Base-by-base conservation (phyloP, 257 asterid genomes). In the Fraxinus anomala region DNA sequence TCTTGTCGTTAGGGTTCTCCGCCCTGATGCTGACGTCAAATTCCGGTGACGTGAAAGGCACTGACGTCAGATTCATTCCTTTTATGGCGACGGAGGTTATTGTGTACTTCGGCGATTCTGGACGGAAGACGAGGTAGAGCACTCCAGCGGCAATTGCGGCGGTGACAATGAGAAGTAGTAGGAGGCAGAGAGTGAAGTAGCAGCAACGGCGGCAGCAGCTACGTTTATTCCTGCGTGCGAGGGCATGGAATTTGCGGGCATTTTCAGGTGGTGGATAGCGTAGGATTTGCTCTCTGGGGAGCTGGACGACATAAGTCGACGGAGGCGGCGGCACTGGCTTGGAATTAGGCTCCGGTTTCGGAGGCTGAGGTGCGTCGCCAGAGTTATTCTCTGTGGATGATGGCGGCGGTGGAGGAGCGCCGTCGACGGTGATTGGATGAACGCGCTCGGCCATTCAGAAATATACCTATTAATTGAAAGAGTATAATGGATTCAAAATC, bases 61-160 rank as follows among this genome's bases (percentile, higher is more conserved):
- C 49, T 6, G 97, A 88, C 59, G 93, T 89, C 72, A 87, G 74
- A 70, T 89, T 86, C 85, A 94, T 73, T 2, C 93, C 90, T 56
- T 76, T 76, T 73, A 91, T 59, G 1, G 91, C 76, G 72, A 93
- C 47, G 8, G 42, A 56, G 4, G 91, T 76, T 37, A 95, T 85
- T 1, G 88, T 8, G 78, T 90, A 92, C 16, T 83, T 81, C 0
- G 96, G 98, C 0, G 97, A 65, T 80, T 84, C 87, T 74, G 96
- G 96, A 0, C 93, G 82, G 89, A 88, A 86, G 16, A 88, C 90
- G 74, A 89, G 91, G 90, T 86, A 93, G 54, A 95, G 81, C 6
- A 86, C 91, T 28, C 90, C 96, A 82, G 91, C 96, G 56, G 99
- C 70, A 34, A 88, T 33, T 16, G 90, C 91, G 51, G 87, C 85